Evolutionary conservation across 2,329 filamentous ascomycete species (phyloP), one percentile per base, ranked within the genome.

Genomic region (Pseudonectria buxi): DNA sequence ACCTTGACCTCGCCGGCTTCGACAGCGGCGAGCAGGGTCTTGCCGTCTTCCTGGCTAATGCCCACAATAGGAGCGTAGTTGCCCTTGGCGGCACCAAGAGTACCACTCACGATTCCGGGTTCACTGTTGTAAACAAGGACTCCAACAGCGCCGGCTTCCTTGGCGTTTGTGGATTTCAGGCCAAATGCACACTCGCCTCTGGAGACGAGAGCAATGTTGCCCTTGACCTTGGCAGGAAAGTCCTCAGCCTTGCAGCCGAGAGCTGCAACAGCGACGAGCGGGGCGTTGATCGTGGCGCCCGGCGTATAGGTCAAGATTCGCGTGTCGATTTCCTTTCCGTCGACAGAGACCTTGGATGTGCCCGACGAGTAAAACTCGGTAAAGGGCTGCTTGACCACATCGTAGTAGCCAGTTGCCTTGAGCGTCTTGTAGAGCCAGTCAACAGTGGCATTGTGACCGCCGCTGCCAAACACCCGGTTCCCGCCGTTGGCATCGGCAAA

Each of bases 81-180:
- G 24, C 46, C 51, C 29, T 64, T 64, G 0, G 67, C 62, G 6
- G 55, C 57, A 32, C 75, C 76, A 1, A 83, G 62, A 2, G 76
- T 82, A 22, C 75, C 78, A 6, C 68, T 53, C 2, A 66, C 37
- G 3, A 55, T 39, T 3, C 74, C 77, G 0, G 65, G 56, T 4
- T 62, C 68, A 40, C 81, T 81, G 63, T 83, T 81, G 59, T 80
- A 81, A 40, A 83, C 63, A 35, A 83, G 51, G 1, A 68, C 69
- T 1, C 62, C 80, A 0, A 56, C 54, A 2, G 80, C 80, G 13
- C 78, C 75, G 2, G 78, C 76, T 1, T 56, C 50, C 39, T 70
- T 72, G 15, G 78, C 79, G 13, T 69, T 59, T 26, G 65, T 56
- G 6, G 74, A 67, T 63, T 84, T 83, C 14, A 65, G 49, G 7